Percentiles rank a stretch among this genome's conserved stretches.
Conservation (phyloP, 345 rosid species). For the Linum tenue region DNA sequence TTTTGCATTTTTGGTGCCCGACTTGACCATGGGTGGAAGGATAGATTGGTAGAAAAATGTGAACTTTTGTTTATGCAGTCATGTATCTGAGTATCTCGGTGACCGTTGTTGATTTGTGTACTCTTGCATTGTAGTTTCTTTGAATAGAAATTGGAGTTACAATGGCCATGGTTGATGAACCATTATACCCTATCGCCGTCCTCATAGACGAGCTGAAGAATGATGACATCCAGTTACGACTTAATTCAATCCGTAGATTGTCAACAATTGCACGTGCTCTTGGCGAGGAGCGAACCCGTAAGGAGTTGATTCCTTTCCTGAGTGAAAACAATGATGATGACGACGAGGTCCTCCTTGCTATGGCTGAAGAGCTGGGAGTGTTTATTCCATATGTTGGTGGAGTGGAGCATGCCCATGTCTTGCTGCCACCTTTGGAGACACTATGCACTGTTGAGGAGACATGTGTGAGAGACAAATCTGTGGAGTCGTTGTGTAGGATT, state of each 20-base stretch:
- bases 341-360: slow-evolving; percentile 92
- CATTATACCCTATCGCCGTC: slow-evolving; percentile 79
- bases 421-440: slow-evolving; percentile 76
- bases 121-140: background rate
- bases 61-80: background rate
- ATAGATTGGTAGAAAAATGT: background rate
- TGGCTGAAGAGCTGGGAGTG: slow-evolving; percentile 87
- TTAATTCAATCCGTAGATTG: slow-evolving; percentile 78
- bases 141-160: background rate
- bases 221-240: slow-evolving; percentile 86
- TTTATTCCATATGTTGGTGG: slow-evolving; percentile 93
- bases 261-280: slow-evolving; percentile 96
- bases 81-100: background rate
- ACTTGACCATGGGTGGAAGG: background rate
- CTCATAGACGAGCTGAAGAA: slow-evolving; percentile 88
- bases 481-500: slow-evolving; percentile 72
- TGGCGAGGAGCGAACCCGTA: slow-evolving; percentile 91
- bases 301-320: slow-evolving; percentile 79
- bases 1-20: too few species aligned
- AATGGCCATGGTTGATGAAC: slow-evolving; percentile 82
- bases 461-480: slow-evolving; percentile 84
- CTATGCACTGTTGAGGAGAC: slow-evolving; percentile 90
- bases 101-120: background rate
- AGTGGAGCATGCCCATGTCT: slow-evolving; percentile 62
- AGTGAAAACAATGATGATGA: slow-evolving; percentile 97